Percentiles rank a stretch among this genome's conserved stretches.
Evolutionary conservation across 192 early-diverging fungal genomes (phyloP).

Genomic region (Glomus cerebriforme): DNA sequence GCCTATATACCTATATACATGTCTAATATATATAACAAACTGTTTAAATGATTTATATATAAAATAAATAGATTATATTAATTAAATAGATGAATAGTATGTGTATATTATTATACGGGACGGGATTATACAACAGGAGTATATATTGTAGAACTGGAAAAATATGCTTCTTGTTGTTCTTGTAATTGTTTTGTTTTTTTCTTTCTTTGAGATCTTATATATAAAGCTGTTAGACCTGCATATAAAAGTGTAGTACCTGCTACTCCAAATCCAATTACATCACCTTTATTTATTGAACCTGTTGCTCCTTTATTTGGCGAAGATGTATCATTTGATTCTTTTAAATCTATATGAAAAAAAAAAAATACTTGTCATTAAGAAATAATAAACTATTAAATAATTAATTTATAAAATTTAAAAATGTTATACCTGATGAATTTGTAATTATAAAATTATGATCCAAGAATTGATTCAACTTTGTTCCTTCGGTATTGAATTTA

Average conservation of each 20-base stretch:
- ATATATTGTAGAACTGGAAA: not conserved
- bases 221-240: not conserved
- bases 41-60: too few species aligned
- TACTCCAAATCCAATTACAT: not conserved
- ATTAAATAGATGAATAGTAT: too few species aligned
- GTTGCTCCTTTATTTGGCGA: not conserved
- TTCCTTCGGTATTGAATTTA: not conserved
- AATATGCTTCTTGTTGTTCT: not conserved
- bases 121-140: too few species aligned
- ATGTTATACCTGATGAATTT: not conserved
- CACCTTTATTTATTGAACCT: not conserved
- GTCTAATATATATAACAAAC: too few species aligned
- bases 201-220: not conserved
- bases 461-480: not conserved
- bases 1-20: too few species aligned
- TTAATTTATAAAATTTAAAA: not conserved
- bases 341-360: too few species aligned
- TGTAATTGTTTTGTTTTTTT: not conserved
- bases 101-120: too few species aligned
- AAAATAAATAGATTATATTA: too few species aligned
- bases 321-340: too few species aligned
- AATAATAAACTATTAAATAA: too few species aligned
- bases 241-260: not conserved
- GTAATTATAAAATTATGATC: not conserved
- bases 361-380: too few species aligned